Base-by-base conservation (phyloP, 805 yeast species). In the Debaryomyces tyrocola region DNA sequence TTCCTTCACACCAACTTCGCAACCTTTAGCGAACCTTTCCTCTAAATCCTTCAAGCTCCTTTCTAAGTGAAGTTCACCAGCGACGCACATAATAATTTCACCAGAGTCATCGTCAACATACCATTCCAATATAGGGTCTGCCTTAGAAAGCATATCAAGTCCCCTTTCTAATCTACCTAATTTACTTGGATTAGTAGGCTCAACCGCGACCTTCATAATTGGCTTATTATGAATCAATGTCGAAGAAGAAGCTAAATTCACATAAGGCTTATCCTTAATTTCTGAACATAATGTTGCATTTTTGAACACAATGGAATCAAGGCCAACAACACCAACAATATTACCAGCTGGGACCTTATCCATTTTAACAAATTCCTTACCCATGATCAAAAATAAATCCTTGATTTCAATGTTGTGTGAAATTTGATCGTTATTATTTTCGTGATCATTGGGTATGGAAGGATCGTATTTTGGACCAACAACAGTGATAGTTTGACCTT, bases 51-150 rank as follows among this genome's bases (percentile, higher is more conserved):
- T 90, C 54, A 94, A 65, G 66, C 99, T 94, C 60, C 99, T 79
- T 60, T 94, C 99, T 36, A 94, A 73, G 71, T 94, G 99, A 51
- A 94, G 74, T 66, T 94, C 99, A 41, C 99, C 99, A 8, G 99
- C 97, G 8, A 96, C 91, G 38, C 96, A 89, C 55, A 94, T 73
- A 53, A 94, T 90, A 55, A 88, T 87, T 66, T 94, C 99, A 47
- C 99, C 99, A 7, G 84, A 82, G 48, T 89, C 96, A 49, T 70
- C 76, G 57, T 88, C 91, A 37, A 90, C 74, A 57, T 80, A 86
- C 46, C 91, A 85, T 56, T 89, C 90, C 17, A 91, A 95, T 57
- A 96, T 92, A 0, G 99, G 97, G 66, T 94, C 99, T 0, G 97
- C 92, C 54, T 84, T 85, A 44, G 91, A 83, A 35, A 94, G 73